Percentiles rank a stretch among this genome's conserved stretches.
Conservation (phyloP, 805 yeast species). For the Jamesozyma piceae region DNA sequence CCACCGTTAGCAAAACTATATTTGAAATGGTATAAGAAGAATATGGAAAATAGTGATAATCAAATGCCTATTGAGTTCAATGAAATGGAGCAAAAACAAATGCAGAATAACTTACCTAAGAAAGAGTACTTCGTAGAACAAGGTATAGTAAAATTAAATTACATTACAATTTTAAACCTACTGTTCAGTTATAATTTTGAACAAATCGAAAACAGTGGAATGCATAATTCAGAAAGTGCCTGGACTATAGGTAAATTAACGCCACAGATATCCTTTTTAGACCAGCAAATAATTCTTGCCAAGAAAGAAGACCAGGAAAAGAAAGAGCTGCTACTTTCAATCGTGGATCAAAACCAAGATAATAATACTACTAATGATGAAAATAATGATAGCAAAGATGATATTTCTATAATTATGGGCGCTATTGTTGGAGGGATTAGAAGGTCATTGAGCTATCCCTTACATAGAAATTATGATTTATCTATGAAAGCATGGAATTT, state of each 20-base stretch:
- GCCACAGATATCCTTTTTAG: conserved; percentile 71
- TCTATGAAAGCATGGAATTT: conserved; percentile 63
- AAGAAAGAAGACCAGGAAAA: conserved; percentile 6
- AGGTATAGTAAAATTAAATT: conserved; percentile 46
- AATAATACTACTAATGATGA: not conserved
- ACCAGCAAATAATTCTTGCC: conserved; percentile 40
- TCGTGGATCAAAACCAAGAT: not conserved
- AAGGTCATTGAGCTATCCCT: conserved; percentile 70
- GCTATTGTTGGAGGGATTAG: conserved; percentile 54
- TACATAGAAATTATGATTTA: conserved; percentile 62
- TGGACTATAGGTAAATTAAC: conserved; percentile 87
- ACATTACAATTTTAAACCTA: conserved; percentile 54
- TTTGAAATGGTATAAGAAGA: conserved; percentile 40
- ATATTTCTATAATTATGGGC: conserved; percentile 35
- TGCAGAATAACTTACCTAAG: conserved; percentile 56
- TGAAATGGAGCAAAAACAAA: conserved; percentile 51
- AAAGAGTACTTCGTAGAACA: conserved; percentile 39
- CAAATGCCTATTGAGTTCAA: conserved; percentile 45
- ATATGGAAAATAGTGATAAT: conserved; percentile 23
- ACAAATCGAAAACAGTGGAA: conserved; percentile 60
- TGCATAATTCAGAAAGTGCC: conserved; percentile 72
- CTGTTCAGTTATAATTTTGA: conserved; percentile 73
- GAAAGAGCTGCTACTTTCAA: not conserved
- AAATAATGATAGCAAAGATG: conserved; percentile 3
- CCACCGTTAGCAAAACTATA: conserved; percentile 39